Base-by-base conservation (phyloP, 2,329 filamentous ascomycete species). In the Fusarium sublunatum region DNA sequence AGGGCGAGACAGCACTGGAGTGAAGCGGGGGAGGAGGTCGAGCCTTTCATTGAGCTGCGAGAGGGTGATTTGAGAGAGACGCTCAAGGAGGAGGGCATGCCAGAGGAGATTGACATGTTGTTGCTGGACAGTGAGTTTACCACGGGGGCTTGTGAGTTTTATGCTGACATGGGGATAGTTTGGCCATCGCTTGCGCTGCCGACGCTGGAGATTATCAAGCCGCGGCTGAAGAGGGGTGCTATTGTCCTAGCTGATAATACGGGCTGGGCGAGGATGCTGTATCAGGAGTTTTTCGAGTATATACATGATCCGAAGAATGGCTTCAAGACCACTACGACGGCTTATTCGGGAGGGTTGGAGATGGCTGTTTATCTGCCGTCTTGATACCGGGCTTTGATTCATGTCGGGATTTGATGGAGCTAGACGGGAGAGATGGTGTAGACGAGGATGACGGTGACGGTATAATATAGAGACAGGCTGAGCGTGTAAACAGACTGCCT, bases 31-130 rank as follows among this genome's bases (percentile, higher is more conserved):
- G 73, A 79, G 0, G 77, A 79, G n/a, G 79, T 88, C 2, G 77
- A 78, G 57, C 68, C 70, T 2, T 76, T 78, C 68, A 86, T 88
- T 64, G 85, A 88, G 15, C 66, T 89, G 15, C 74, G 86, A 3
- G 83, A 82, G 57, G 87, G 86, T 0, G 84, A 88, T 68, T 64
- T 89, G 54, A 75, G 77, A 0, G 81, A 88, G 72, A 88, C 85
- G 0, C 72, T 76, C 4, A 80, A 80, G 59, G 63, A 71, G 1
- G 76, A 69, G 38, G 66, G 61, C 1, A 61, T 88, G 53, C 77
- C 78, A 0, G 73, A 77, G 1, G 68, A 79, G 28, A 75, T 89
- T 34, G 84, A 88, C 56, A 76, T 88, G 36, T 61, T 89, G 32
- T 74, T 88, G n/a, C 76, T 89, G 9, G 86, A 89, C 64, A 88